These are phyloP conservation scores for Alternaria gaisen DNA, from an alignment of 2,329 filamentous ascomycete genomes.

Conservation along the genomic window DNA sequence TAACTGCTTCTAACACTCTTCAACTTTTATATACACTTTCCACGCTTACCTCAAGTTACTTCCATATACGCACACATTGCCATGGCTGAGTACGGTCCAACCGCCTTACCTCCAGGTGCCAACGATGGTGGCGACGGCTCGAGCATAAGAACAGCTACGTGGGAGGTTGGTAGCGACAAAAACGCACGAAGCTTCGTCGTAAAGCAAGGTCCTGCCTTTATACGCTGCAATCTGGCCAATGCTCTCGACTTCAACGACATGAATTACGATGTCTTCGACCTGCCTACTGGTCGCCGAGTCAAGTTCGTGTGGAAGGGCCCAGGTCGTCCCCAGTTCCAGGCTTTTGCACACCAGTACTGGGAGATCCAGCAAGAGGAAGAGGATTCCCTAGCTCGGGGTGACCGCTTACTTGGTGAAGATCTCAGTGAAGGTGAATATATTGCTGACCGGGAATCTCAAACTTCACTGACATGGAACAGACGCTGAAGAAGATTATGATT, in stretches of 20 bases:
- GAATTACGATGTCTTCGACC: background rate
- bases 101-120: background rate
- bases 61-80: background rate
- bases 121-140: slow-evolving; percentile 3
- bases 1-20: background rate
- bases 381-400: background rate
- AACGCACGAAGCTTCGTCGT: background rate
- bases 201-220: background rate
- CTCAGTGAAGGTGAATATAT: background rate
- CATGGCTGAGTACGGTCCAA: background rate
- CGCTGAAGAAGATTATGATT: background rate
- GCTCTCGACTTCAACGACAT: background rate
- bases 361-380: background rate
- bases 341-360: slow-evolving; percentile 1
- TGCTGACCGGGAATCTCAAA: too few relatives aligned
- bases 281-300: background rate
- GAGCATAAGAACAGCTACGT: background rate
- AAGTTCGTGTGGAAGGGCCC: background rate
- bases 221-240: slow-evolving; percentile 1
- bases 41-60: background rate
- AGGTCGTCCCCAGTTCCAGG: background rate
- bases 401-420: slow-evolving; percentile 2
- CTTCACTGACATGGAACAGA: background rate
- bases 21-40: background rate
- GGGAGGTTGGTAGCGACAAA: background rate